phyloP scores from a whole-genome alignment of 2,329 filamentous ascomycete genomes.

The Talaromyces piceae region DNA sequence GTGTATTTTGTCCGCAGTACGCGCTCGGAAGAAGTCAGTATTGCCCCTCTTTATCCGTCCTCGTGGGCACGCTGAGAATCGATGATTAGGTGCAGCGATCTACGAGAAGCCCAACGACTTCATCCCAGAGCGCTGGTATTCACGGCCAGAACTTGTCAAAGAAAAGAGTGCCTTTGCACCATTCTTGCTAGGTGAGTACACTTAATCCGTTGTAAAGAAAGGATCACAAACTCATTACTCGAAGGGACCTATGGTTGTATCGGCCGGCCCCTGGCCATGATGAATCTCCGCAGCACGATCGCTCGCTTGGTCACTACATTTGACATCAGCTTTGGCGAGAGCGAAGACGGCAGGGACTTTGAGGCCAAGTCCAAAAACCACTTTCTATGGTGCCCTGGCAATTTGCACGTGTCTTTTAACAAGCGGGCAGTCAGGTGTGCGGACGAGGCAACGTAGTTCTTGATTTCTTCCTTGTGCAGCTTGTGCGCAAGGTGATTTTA shows the following conservation, averaged over 20 bases:
- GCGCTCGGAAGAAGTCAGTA: constrained; percentile 18
- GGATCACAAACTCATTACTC: not conserved
- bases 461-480: no score
- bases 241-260: constrained; percentile 30
- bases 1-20: constrained; percentile 18
- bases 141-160: constrained; percentile 25
- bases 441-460: not conserved
- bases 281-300: constrained; percentile 29
- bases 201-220: not conserved
- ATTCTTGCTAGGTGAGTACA: constrained; percentile 23
- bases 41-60: not conserved
- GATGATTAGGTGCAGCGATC: constrained; percentile 16
- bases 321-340: constrained; percentile 27
- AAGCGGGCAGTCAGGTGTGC: not conserved
- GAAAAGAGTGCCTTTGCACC: constrained; percentile 28
- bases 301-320: constrained; percentile 27
- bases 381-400: constrained; percentile 24
- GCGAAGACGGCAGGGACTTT: constrained; percentile 27
- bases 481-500: no score
- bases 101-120: constrained; percentile 22
- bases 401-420: constrained; percentile 15
- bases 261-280: constrained; percentile 29
- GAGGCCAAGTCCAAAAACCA: constrained; percentile 28
- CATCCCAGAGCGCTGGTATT: constrained; percentile 32
- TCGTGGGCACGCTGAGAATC: not conserved